Evolutionary conservation across 2,329 filamentous ascomycete genomes (phyloP), one percentile per base, ranked within the genome.

Genomic region (Pseudogymnoascus sp.): DNA sequence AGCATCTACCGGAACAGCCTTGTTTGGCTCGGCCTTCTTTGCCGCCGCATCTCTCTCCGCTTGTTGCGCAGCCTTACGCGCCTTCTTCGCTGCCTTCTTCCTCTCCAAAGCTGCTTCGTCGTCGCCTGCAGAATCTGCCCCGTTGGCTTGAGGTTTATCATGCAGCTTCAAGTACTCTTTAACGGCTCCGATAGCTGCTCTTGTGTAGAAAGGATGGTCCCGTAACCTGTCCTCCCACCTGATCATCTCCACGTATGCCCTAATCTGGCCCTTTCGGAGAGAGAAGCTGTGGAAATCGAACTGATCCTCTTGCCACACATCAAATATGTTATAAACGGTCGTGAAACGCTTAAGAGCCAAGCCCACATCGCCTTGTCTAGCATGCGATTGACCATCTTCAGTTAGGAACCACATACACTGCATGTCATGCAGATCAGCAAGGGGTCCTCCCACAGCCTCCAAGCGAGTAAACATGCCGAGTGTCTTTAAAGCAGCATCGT

Each of bases 261-360:
- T 82, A 62, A 97, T 90, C 78, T 96, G 92, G 12, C 95, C 95
- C 74, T 97, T 99, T 18, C 94, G 82, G n/a, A 99, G 78, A 18
- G 91, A 96, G 74, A 99, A 99, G 71, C 85, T 90, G 78, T 99
- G 95, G 78, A 99, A 99, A 72, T 99, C 94, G 68, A 97, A 96
- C 70, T 99, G 94, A 68, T 99, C 94, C 72, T 99, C 95, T 71
- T 95, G 88, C 94, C 94, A 99, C 18, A 90, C 85, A 65, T 97
- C 92, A 69, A 99, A 99, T 65, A 99, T 95, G 74, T 89, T 90
- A 72, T 87, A 86, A 61, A 99, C 83, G 19, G 89, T 80, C 65
- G 92, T 89, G 74, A 96, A 92, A 57, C 95, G 85, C 78, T 99
- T 99, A 59, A 99, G 78, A 0, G 95, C 92, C 61, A 96, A 80